phyloP scores from a whole-genome alignment of 2,329 filamentous ascomycete genomes.

The Xylaria arbuscula region DNA sequence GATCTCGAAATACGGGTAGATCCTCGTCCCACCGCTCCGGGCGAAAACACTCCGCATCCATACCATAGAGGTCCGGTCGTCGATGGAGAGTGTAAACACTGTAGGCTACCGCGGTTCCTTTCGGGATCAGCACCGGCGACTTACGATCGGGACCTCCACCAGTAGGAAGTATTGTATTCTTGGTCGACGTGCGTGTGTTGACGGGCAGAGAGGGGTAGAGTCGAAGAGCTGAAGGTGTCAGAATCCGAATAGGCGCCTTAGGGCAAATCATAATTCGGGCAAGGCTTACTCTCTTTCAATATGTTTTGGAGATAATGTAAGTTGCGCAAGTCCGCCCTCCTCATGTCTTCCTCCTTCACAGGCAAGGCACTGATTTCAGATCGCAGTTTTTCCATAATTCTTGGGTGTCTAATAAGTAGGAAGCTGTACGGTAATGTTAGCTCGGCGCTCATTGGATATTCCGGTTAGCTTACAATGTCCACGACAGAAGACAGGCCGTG shows the following conservation, averaged over 20 bases:
- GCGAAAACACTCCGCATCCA: conserved; percentile 57
- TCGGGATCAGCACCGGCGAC: conserved; percentile 46
- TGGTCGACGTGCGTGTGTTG: conserved; percentile 40
- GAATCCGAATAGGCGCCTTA: conserved; percentile 2
- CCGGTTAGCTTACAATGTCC: conserved; percentile 41
- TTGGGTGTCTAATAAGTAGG: conserved; percentile 42
- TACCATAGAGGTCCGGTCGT: conserved; percentile 53
- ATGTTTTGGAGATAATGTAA: conserved; percentile 43
- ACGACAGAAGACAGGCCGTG: conserved; percentile 44
- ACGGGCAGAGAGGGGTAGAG: conserved; percentile 45
- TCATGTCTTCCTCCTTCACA: conserved; percentile 33
- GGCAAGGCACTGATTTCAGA: conserved; percentile 39
- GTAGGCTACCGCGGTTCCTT: conserved; percentile 55
- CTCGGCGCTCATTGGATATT: background rate
- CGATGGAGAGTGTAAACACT: conserved; percentile 59
- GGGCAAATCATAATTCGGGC: background rate
- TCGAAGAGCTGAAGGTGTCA: conserved; percentile 38
- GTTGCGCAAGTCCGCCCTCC: conserved; percentile 38
- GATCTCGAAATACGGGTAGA: conserved; percentile 38
- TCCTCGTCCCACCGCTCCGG: conserved; percentile 58
- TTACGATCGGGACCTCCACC: conserved; percentile 44
- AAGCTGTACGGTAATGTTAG: conserved; percentile 34
- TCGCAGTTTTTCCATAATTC: conserved; percentile 41
- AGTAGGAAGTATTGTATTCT: conserved; percentile 42
- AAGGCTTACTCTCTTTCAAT: conserved; percentile 43